Percentiles rank a stretch among this genome's conserved stretches.
These are phyloP conservation scores for Gaultheria prostrata DNA, from an alignment of 148 eudicot species.

Conservation along the genomic window DNA sequence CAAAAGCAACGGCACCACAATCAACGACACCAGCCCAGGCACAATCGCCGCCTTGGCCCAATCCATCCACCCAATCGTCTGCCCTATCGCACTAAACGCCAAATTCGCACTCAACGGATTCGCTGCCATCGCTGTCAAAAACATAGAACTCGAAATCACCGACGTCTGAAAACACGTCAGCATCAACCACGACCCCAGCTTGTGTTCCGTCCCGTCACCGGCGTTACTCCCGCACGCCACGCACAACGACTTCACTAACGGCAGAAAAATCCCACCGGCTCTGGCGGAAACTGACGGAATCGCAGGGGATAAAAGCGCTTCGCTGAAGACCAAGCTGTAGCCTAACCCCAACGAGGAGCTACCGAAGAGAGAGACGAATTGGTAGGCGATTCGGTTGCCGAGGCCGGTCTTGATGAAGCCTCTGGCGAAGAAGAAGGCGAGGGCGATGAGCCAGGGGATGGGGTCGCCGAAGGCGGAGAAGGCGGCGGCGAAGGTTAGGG, in stretches of 20 bases:
- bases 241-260: constrained; percentile 71
- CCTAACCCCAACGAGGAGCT: constrained; percentile 71
- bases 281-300: constrained; percentile 91
- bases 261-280: constrained; percentile 88
- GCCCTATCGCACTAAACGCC: constrained; percentile 53
- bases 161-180: constrained; percentile 91
- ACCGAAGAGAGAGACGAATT: constrained; percentile 72
- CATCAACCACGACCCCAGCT: constrained; percentile 87
- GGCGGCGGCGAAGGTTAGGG: constrained; percentile 81
- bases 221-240: constrained; percentile 85
- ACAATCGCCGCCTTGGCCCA: constrained; percentile 99
- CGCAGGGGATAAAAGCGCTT: constrained; percentile 87
- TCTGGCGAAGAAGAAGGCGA: constrained; percentile 92
- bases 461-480: constrained; percentile 95
- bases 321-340: constrained; percentile 77
- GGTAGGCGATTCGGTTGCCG: constrained; percentile 78
- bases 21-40: constrained; percentile 83
- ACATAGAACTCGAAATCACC: constrained; percentile 82
- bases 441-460: constrained; percentile 84
- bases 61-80: constrained; percentile 93
- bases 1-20: constrained; percentile 77
- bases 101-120: constrained; percentile 85
- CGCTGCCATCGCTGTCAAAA: constrained; percentile 93
- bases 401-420: constrained; percentile 94
- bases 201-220: constrained; percentile 85